A percentile compares a stretch with the other conserved stretches of the same genome.
Conservation (phyloP, 441 rosid genomes). For the Pelargonium citronellum region DNA sequence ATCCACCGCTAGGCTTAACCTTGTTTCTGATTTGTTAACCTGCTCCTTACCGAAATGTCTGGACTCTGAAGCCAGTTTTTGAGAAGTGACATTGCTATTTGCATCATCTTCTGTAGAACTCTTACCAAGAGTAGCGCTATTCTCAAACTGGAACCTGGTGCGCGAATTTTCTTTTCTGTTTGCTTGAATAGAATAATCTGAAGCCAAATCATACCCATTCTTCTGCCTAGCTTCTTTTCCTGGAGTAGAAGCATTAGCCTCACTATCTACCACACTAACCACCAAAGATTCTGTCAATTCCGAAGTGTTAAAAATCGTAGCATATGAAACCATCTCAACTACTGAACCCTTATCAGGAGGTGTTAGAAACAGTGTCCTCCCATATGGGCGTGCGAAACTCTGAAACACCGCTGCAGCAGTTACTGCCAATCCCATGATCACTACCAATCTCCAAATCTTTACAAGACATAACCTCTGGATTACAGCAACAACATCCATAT, state of each 20-base stretch:
- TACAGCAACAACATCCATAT: slow-evolving; percentile 32
- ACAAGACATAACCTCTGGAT: slow-evolving; percentile 30
- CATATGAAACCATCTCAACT: slow-evolving; percentile 19
- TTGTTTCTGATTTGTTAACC: slow-evolving; percentile 12
- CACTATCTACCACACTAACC: slow-evolving; percentile 20
- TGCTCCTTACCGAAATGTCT: slow-evolving; percentile 15
- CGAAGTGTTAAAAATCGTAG: slow-evolving; percentile 23
- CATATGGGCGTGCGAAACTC: slow-evolving; percentile 38
- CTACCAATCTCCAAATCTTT: slow-evolving; percentile 42
- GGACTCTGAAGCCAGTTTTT: slow-evolving; percentile 19
- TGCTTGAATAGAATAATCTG: slow-evolving; percentile 14
- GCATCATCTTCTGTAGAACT: slow-evolving; percentile 14
- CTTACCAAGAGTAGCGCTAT: slow-evolving; percentile 15
- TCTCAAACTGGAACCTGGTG: slow-evolving; percentile 14
- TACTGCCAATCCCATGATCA: slow-evolving; percentile 32
- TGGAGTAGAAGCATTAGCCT: slow-evolving; percentile 22
- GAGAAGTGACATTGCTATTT: slow-evolving; percentile 16
- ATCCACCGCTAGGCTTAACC: slow-evolving; percentile 8
- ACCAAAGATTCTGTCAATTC: slow-evolving; percentile 13
- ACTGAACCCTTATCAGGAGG: slow-evolving; percentile 26
- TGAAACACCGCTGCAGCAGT: slow-evolving; percentile 38
- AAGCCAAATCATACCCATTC: slow-evolving; percentile 14
- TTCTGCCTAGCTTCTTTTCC: slow-evolving; percentile 25
- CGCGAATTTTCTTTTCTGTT: slow-evolving; percentile 1
- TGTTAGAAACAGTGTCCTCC: slow-evolving; percentile 21